A percentile compares a stretch with the other conserved stretches of the same genome.
These are phyloP conservation scores for Calonectria naviculata DNA, from an alignment of 2,329 filamentous ascomycete genomes.

Conservation along the genomic window DNA sequence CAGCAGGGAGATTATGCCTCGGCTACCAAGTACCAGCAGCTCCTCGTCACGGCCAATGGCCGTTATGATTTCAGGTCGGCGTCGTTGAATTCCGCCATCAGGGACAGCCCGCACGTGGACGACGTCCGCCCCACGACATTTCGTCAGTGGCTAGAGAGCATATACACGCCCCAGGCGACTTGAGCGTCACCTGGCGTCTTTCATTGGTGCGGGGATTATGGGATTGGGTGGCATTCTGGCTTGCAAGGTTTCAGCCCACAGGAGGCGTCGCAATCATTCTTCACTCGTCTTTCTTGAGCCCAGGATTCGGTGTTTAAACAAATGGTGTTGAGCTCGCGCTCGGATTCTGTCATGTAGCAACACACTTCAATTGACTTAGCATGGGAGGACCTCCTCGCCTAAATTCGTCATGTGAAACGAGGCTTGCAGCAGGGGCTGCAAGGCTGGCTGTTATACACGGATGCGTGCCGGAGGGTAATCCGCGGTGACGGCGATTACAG, in stretches of 20 bases:
- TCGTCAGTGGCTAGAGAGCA: conserved; percentile 60
- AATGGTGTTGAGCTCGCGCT: conserved; percentile 24
- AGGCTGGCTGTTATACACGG: no score
- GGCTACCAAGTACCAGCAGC: conserved; percentile 67
- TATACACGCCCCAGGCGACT: neutral
- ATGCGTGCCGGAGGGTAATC: no score
- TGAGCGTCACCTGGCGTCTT: neutral
- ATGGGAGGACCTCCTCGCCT: neutral
- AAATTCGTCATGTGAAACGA: neutral
- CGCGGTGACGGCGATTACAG: no score
- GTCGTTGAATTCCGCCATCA: conserved; percentile 67
- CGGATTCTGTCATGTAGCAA: conserved; percentile 13
- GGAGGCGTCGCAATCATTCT: neutral
- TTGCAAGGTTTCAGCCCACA: neutral
- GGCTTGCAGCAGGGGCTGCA: no score
- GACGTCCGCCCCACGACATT: conserved; percentile 62
- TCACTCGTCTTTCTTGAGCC: neutral
- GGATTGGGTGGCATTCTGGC: neutral
- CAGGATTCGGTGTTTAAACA: conserved; percentile 4
- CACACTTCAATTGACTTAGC: neutral
- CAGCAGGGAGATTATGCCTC: conserved; percentile 60
- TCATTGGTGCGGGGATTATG: neutral
- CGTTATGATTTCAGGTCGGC: conserved; percentile 72
- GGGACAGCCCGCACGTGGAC: conserved; percentile 46
- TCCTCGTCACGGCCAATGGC: conserved; percentile 75